Evolutionary conservation across 495 filamentous ascomycete species (phyloP).

Genomic region (Daldinia concentrica): DNA sequence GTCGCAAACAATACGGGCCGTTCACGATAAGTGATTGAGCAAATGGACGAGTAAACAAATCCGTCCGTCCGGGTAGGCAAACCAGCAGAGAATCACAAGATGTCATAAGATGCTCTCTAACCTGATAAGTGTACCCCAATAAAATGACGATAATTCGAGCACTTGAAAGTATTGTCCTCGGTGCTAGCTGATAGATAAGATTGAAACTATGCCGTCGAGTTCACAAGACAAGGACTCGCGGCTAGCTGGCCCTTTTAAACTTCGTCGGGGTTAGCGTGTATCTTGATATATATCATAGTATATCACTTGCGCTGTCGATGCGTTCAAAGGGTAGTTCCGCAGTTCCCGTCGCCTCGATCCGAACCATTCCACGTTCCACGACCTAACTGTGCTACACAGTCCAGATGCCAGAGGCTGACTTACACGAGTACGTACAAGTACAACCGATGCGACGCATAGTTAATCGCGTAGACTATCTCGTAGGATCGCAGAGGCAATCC

Average conservation of each 20-base stretch:
- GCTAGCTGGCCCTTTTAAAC: neutral
- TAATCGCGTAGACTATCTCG: slow-evolving; percentile 26
- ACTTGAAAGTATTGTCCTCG: neutral
- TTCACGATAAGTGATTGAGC: neutral
- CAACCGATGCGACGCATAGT: slow-evolving; percentile 16
- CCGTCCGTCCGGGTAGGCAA: neutral
- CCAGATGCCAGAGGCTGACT: neutral
- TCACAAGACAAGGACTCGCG: neutral
- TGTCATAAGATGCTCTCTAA: neutral
- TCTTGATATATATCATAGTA: slow-evolving; percentile 20
- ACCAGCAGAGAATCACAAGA: neutral
- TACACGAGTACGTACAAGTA: slow-evolving; percentile 18
- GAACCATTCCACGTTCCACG: slow-evolving; percentile 23
- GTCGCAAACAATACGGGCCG: neutral
- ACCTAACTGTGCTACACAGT: slow-evolving; percentile 27
- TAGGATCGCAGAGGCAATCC: slow-evolving; percentile 37
- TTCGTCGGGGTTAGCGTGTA: neutral
- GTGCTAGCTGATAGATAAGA: neutral
- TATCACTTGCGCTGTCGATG: slow-evolving; percentile 21
- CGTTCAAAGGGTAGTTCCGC: slow-evolving; percentile 24
- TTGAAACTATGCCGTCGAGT: neutral
- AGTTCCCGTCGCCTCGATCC: slow-evolving; percentile 23
- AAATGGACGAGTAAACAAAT: neutral
- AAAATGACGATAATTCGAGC: neutral
- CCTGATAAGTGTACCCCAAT: neutral